phyloP scores from a whole-genome alignment of 75 land plant species.

The Sequoiadendron giganteum region DNA sequence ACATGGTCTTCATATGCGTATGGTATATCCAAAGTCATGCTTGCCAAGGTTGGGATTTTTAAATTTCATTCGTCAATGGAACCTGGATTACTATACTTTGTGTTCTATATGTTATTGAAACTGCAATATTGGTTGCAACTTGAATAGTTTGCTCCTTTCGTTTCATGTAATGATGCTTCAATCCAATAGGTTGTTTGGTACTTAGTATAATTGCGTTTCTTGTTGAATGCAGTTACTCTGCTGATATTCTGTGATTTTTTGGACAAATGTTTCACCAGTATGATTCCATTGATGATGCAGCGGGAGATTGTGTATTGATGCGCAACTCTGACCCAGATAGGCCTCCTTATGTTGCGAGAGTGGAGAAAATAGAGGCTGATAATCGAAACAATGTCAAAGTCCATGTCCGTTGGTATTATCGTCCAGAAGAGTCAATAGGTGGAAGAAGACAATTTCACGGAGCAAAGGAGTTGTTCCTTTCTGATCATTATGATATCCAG shows the following conservation, averaged over 20 bases:
- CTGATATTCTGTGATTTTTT: neutral
- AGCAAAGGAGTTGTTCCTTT: slow-evolving; percentile 33
- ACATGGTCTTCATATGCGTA: neutral
- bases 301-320: slow-evolving; percentile 47
- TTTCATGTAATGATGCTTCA: neutral
- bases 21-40: neutral
- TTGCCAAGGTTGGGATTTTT: neutral
- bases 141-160: neutral
- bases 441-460: slow-evolving; percentile 37
- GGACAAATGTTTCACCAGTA: neutral
- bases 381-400: slow-evolving; percentile 36
- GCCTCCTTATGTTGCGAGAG: slow-evolving; percentile 50
- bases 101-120: neutral
- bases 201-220: neutral
- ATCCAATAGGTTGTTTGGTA: neutral
- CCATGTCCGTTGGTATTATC: slow-evolving; percentile 41
- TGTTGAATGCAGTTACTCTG: neutral
- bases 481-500: slow-evolving; percentile 33
- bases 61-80: neutral
- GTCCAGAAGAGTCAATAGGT: slow-evolving; percentile 49
- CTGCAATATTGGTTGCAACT: neutral
- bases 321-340: slow-evolving; percentile 40
- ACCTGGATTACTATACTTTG: neutral
- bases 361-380: slow-evolving; percentile 49
- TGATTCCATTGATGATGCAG: slow-evolving; percentile 25